Conservation (phyloP, 345 rosid genomes). For the Aquilaria yunnanensis region DNA sequence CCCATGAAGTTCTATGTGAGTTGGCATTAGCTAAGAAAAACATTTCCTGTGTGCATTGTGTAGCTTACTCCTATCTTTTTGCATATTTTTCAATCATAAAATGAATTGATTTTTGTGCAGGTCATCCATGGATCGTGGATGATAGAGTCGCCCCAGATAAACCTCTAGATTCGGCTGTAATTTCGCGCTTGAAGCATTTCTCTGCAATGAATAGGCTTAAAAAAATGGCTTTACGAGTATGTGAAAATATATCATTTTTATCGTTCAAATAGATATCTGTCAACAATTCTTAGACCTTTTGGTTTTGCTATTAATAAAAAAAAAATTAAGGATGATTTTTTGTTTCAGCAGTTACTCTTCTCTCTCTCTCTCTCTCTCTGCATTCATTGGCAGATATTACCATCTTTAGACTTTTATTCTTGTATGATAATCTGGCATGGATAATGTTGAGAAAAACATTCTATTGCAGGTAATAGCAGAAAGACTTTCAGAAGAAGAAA, state of each 20-base stretch:
- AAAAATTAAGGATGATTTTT: too few relatives aligned
- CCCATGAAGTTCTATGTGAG: constrained; percentile 89
- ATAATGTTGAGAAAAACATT: background rate
- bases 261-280: too few relatives aligned
- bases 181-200: constrained; percentile 89
- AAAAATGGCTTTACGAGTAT: constrained; percentile 95
- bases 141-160: constrained; percentile 85
- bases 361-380: too few relatives aligned
- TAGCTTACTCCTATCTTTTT: background rate
- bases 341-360: too few relatives aligned
- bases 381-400: too few relatives aligned
- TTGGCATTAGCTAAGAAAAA: constrained; percentile 3
- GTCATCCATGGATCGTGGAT: constrained; percentile 97
- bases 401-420: background rate
- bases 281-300: too few relatives aligned
- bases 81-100: background rate
- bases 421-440: background rate
- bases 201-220: constrained; percentile 95
- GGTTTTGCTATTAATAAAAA: too few relatives aligned
- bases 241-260: constrained; percentile 1
- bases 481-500: constrained; percentile 96
- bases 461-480: constrained; percentile 86
- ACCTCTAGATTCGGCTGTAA: constrained; percentile 92
- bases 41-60: background rate
- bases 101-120: constrained; percentile 29